Evolutionary conservation across 1,284 basidiomycete genomes (phyloP).

Genomic region (Apiotrichum gamsii): DNA sequence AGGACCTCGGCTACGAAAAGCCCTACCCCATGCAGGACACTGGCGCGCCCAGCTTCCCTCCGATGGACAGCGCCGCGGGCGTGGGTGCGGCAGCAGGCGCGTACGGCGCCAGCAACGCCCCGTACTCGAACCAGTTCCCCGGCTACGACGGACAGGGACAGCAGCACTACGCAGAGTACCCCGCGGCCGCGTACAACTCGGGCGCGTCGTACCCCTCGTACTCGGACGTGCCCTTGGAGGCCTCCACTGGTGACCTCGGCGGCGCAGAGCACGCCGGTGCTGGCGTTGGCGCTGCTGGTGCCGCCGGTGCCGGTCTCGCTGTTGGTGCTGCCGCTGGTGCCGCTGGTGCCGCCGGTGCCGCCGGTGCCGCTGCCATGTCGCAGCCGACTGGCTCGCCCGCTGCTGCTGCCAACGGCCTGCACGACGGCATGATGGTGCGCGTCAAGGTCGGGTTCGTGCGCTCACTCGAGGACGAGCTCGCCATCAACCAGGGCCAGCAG

Average conservation of each 20-base stretch:
- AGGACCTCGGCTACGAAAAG: conserved; percentile 21
- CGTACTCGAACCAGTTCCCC: conserved; percentile 13
- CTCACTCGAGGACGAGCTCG: conserved; percentile 46
- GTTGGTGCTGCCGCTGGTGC: conserved; percentile 4
- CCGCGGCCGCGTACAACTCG: too few species aligned
- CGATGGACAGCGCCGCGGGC: too few species aligned
- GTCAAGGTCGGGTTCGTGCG: conserved; percentile 46
- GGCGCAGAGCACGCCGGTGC: not conserved
- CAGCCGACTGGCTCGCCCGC: not conserved
- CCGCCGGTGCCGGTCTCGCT: not conserved
- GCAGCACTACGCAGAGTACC: not conserved
- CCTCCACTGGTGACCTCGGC: too few species aligned
- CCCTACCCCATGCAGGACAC: conserved; percentile 18
- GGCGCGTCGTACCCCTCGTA: too few species aligned
- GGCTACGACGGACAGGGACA: conserved; percentile 1
- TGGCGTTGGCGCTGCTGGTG: not conserved
- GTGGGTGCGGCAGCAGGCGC: not conserved
- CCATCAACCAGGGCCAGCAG: conserved; percentile 45
- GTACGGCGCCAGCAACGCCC: conserved; percentile 16
- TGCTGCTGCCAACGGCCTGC: conserved; percentile 20
- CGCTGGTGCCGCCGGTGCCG: conserved; percentile 2
- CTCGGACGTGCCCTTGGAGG: too few species aligned
- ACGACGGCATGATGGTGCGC: conserved; percentile 38
- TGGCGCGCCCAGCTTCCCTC: conserved; percentile 2
- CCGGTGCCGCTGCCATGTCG: conserved; percentile 4